These are phyloP conservation scores for Penicillium lagena DNA, from an alignment of 495 filamentous ascomycete species.

Conservation along the genomic window DNA sequence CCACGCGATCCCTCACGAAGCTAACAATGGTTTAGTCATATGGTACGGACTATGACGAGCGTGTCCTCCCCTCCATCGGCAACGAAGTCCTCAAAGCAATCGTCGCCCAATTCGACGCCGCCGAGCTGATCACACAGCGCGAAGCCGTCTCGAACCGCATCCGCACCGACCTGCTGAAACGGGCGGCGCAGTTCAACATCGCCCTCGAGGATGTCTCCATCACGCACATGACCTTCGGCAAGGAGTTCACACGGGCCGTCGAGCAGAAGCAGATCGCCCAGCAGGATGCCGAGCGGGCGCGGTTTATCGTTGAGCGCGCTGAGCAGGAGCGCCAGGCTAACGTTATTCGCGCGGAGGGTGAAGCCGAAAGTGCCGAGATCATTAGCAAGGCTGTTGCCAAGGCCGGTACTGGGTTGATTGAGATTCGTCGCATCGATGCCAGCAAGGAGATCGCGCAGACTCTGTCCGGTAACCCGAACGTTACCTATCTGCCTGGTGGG, in stretches of 20 bases:
- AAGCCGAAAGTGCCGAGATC: constrained; percentile 91
- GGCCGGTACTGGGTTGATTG: constrained; percentile 84
- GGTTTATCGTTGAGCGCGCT: constrained; percentile 98
- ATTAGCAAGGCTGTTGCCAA: constrained; percentile 89
- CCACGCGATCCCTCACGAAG: too few relatives aligned
- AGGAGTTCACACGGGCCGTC: constrained; percentile 96
- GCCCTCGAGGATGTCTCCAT: constrained; percentile 97
- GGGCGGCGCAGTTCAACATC: constrained; percentile 98
- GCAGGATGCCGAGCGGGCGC: constrained; percentile 93
- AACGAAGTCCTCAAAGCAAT: constrained; percentile 99
- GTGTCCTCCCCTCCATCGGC: constrained; percentile 97
- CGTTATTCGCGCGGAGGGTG: constrained; percentile 95
- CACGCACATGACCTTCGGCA: constrained; percentile 99
- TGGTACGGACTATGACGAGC: constrained; percentile 97
- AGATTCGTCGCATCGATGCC: constrained; percentile 95
- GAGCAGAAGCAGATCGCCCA: constrained; percentile 99
- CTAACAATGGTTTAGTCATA: constrained; percentile 45
- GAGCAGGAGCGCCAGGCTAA: constrained; percentile 99
- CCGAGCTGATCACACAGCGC: constrained; percentile 98
- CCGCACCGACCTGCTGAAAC: constrained; percentile 88
- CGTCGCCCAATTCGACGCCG: constrained; percentile 98
- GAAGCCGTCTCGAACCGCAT: constrained; percentile 95
- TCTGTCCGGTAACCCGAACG: constrained; percentile 84
- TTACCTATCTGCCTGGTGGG: constrained; percentile 85
- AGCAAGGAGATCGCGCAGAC: constrained; percentile 94